Conservation (phyloP, 352 stramenopile genomes). For the Phytophthora brassicae region DNA sequence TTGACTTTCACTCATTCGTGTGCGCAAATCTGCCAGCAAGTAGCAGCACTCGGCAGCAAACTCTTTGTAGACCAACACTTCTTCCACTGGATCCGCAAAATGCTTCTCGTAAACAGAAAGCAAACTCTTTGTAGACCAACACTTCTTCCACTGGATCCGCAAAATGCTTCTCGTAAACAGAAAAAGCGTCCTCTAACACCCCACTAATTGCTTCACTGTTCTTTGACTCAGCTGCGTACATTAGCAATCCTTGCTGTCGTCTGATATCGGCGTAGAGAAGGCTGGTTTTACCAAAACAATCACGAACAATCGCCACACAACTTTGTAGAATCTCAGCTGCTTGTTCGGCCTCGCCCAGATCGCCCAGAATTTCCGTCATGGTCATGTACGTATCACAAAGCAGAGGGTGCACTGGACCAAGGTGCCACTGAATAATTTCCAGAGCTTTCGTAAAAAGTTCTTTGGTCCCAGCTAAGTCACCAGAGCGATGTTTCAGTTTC, state of each 20-base stretch:
- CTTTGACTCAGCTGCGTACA: slow-evolving; percentile 21
- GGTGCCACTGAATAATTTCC: slow-evolving; percentile 38
- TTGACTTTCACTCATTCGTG: slow-evolving; percentile 17
- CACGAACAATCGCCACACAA: slow-evolving; percentile 36
- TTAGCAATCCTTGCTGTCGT: slow-evolving; percentile 41
- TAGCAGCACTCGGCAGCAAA: slow-evolving; percentile 42
- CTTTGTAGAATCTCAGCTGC: slow-evolving; percentile 25
- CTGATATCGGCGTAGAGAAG: slow-evolving; percentile 54
- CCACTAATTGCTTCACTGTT: slow-evolving; percentile 37
- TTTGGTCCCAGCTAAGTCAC: slow-evolving; percentile 20
- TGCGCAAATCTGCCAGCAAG: slow-evolving; percentile 32
- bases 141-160: slow-evolving; percentile 22
- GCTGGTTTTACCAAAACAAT: slow-evolving; percentile 49
- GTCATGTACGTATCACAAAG: slow-evolving; percentile 47
- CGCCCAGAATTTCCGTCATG: slow-evolving; percentile 45
- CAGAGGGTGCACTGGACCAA: slow-evolving; percentile 41
- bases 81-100: slow-evolving; percentile 27
- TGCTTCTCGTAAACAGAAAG: slow-evolving; percentile 56
- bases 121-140: slow-evolving; percentile 22
- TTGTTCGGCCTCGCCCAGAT: slow-evolving; percentile 26
- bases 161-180: slow-evolving; percentile 56
- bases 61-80: slow-evolving; percentile 26
- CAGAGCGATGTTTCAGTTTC: slow-evolving; percentile 26
- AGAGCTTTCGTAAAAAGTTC: slow-evolving; percentile 37
- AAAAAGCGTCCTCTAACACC: slow-evolving; percentile 56